Base-by-base conservation (phyloP, 1,139 yeast species). In the Suhomyces ambrosiae region DNA sequence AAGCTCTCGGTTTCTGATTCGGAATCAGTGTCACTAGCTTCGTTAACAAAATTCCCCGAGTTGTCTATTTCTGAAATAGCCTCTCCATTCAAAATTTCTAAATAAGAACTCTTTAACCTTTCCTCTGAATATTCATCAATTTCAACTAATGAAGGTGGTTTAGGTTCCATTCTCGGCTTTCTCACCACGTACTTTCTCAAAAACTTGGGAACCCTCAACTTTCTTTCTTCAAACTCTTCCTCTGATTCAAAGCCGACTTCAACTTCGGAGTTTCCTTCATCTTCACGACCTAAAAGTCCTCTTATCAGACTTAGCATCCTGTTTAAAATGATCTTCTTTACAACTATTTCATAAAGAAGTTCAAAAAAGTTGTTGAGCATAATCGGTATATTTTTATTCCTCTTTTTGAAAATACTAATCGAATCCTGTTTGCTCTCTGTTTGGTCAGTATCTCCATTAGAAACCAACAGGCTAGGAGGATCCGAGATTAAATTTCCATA, bases 51-150 rank as follows among this genome's bases (percentile, higher is more conserved):
- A 45, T 76, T 80, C 2, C 48, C 63, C 0, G 82, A 77, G 18
- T 57, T 53, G 47, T 80, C 86, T 7, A 59, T 50, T 10, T 76
- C 81, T 1, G 76, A 61, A 15, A 76, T 47, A 7, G 63, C 57
- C 1, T 48, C 51, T 3, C 62, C 63, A 19, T 53, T 53, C 4
- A 64, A 44, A 3, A 63, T 33, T n/a, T 52, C 45, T 4, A 50
- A 54, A 35, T 65, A 67, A 7, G 54, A 42, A 2, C 36, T 35
- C 2, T 44, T 42, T 9, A 63, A 19, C 26, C 54, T 54, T 1
- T 62, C 64, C 2, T 53, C 60, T 9, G 61, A 48, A 8, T 56
- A 43, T 12, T 50, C 50, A 32, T 63, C 62, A 10, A 57, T 38
- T 13, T 40, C 35, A 7, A 30, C 30, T 5, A 27, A 16, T 3